Percentiles rank a stretch among this genome's conserved stretches.
phyloP scores from a whole-genome alignment of 495 filamentous ascomycete genomes.

The Bryoglossum gracile region DNA sequence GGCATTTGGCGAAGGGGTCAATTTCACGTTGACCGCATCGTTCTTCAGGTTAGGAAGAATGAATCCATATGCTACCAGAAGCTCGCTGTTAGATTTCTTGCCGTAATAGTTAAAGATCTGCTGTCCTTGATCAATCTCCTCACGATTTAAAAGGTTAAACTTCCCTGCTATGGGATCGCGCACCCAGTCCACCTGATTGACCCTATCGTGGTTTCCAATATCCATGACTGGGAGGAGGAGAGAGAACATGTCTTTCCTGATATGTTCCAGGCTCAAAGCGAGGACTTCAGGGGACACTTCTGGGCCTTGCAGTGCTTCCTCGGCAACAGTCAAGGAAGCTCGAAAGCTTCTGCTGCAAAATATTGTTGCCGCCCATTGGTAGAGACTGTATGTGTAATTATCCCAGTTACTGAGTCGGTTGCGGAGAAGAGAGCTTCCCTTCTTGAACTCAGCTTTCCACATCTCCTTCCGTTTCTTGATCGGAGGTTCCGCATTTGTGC shows the following conservation, averaged over 20 bases:
- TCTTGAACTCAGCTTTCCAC: conserved; percentile 15
- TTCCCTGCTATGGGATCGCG: conserved; percentile 17
- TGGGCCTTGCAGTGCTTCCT: conserved; percentile 8
- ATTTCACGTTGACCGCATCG: conserved; percentile 24
- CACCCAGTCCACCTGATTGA: conserved; percentile 36
- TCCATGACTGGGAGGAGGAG: conserved; percentile 46
- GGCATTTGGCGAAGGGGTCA: conserved; percentile 10
- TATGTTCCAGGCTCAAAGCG: conserved; percentile 34
- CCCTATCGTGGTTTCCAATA: conserved; percentile 43
- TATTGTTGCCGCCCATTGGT: conserved; percentile 48
- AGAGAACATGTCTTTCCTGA: conserved; percentile 29
- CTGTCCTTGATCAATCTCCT: conserved; percentile 16
- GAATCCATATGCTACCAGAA: conserved; percentile 48
- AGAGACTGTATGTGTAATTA: conserved; percentile 33
- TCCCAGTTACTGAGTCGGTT: conserved; percentile 25
- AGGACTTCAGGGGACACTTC: conserved; percentile 4
- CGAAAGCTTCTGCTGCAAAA: conserved; percentile 48
- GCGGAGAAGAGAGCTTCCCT: conserved; percentile 11
- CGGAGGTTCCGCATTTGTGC: conserved; percentile 42
- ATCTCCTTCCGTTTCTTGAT: conserved; percentile 26
- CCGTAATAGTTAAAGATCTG: conserved; percentile 51
- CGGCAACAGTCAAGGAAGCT: conserved; percentile 30
- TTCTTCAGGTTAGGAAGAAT: conserved; percentile 30
- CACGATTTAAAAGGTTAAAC: conserved; percentile 20
- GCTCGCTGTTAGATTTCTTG: conserved; percentile 39